Evolutionary conservation across 148 eudicot species (phyloP).

Genomic region (Euryodendron excelsum): DNA sequence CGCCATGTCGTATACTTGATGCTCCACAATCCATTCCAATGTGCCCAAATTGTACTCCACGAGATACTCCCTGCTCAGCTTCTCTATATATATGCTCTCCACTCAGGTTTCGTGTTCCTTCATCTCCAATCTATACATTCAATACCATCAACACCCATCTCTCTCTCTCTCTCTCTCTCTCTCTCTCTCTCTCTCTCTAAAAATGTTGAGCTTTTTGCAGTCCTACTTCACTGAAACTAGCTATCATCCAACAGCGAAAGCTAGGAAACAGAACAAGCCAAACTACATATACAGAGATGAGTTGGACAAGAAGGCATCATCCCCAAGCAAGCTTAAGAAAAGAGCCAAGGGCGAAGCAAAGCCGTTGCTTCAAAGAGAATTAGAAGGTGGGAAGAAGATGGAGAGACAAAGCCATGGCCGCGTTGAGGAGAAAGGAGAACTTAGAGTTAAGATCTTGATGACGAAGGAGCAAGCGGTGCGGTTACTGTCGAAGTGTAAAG

Average conservation of each 20-base stretch:
- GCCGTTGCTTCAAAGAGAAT: neutral
- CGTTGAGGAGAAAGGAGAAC: neutral
- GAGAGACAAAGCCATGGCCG: neutral
- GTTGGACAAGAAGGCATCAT: slow-evolving; percentile 5
- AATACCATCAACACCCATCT: neutral
- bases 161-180: slow-evolving; percentile 11
- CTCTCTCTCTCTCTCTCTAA: slow-evolving; percentile 8
- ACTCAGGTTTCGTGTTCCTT: neutral
- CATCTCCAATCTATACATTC: neutral
- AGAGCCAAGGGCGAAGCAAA: neutral
- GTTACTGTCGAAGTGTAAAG: slow-evolving; percentile 40
- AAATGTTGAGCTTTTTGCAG: neutral
- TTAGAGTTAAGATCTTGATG: slow-evolving; percentile 46
- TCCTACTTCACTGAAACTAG: neutral
- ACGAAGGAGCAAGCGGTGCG: slow-evolving; percentile 50
- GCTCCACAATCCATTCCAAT: too few species aligned
- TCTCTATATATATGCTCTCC: neutral
- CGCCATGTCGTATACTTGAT: too few species aligned
- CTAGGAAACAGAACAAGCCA: neutral
- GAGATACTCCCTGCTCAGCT: neutral
- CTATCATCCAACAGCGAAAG: neutral
- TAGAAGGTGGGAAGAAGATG: neutral
- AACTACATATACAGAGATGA: neutral
- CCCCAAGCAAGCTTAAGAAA: neutral
- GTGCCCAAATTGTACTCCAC: neutral